Conservation (phyloP, 129 eudicot genomes). For the Solidago caesia region DNA sequence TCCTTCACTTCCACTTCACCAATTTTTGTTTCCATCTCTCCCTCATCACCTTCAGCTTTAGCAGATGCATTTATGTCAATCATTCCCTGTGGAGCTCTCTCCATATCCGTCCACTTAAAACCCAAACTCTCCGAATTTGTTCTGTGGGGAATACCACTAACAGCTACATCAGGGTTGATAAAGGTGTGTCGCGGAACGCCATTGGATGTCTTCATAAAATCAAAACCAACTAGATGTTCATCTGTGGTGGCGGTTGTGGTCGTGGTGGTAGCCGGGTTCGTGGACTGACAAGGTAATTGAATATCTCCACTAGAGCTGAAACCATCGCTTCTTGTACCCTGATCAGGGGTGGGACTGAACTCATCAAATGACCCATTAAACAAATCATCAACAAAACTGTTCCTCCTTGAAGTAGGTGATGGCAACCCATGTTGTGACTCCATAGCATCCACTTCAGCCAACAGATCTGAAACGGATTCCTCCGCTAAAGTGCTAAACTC, state of each 20-base stretch:
- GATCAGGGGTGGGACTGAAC: slow-evolving; percentile 57
- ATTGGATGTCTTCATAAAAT: slow-evolving; percentile 43
- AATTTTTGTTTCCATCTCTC: slow-evolving; percentile 24
- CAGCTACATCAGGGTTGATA: slow-evolving; percentile 21
- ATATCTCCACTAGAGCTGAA: slow-evolving; percentile 71
- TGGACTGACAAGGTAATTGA: slow-evolving; percentile 48
- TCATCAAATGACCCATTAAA: slow-evolving; percentile 70
- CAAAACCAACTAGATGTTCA: slow-evolving; percentile 35
- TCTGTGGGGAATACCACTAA: slow-evolving; percentile 20
- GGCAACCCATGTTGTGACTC: slow-evolving; percentile 79
- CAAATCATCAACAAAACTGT: slow-evolving; percentile 57
- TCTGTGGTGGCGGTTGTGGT: slow-evolving; percentile 15
- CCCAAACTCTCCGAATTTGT: slow-evolving; percentile 7
- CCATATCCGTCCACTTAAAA: slow-evolving; percentile 33
- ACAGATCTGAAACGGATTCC: slow-evolving; percentile 89
- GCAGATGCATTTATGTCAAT: slow-evolving; percentile 37
- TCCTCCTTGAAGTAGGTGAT: slow-evolving; percentile 83
- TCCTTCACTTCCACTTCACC: slow-evolving; percentile 10
- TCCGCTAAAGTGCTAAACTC: slow-evolving; percentile 87
- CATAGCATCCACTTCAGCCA: slow-evolving; percentile 97
- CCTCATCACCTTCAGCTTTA: slow-evolving; percentile 38
- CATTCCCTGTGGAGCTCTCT: slow-evolving; percentile 25
- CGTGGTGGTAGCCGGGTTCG: no score
- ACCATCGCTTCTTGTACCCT: slow-evolving; percentile 58
- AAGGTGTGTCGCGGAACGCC: slow-evolving; percentile 29